A percentile compares a stretch with the other conserved stretches of the same genome.
phyloP scores from a whole-genome alignment of 139 green algal species.

The Chlorella sp. region DNA sequence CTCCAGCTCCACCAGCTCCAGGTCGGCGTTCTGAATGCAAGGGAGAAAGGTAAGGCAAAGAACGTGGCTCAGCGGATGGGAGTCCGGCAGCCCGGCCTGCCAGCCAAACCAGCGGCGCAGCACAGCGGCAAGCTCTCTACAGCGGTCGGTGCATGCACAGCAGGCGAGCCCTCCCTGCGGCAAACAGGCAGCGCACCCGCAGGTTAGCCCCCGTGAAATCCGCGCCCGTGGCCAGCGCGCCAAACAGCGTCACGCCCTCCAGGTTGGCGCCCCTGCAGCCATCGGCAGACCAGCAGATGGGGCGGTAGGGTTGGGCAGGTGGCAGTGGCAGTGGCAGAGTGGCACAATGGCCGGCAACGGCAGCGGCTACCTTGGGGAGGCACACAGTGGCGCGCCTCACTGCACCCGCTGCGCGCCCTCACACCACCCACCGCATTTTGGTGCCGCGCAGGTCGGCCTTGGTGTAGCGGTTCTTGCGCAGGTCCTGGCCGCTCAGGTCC shows the following conservation, averaged over 20 bases:
- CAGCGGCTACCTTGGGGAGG: not conserved
- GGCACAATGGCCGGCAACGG: not conserved
- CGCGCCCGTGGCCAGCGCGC: conserved; percentile 63
- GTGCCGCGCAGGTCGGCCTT: conserved; percentile 77
- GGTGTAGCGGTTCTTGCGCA: conserved; percentile 64
- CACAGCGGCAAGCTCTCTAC: too few species aligned
- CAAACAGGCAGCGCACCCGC: conserved; percentile 4
- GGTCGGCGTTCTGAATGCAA: conserved; percentile 55
- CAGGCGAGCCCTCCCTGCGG: too few species aligned
- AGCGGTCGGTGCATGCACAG: too few species aligned
- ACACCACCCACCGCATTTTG: conserved; percentile 59
- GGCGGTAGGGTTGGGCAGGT: not conserved
- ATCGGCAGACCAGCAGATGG: not conserved
- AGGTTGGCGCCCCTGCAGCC: conserved; percentile 61
- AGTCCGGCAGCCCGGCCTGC: too few species aligned
- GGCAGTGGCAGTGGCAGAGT: too few species aligned
- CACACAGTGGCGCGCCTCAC: too few species aligned
- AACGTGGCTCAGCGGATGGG: too few species aligned
- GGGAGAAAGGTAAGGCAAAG: too few species aligned
- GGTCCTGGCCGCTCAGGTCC: conserved; percentile 68
- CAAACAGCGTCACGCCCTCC: conserved; percentile 64
- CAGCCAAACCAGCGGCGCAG: too few species aligned
- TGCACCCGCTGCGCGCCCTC: too few species aligned
- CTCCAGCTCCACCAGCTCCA: conserved; percentile 80
- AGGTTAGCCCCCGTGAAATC: conserved; percentile 81